These are phyloP conservation scores for Myxozyma vanderwaltii DNA, from an alignment of 805 yeast genomes.

Conservation along the genomic window DNA sequence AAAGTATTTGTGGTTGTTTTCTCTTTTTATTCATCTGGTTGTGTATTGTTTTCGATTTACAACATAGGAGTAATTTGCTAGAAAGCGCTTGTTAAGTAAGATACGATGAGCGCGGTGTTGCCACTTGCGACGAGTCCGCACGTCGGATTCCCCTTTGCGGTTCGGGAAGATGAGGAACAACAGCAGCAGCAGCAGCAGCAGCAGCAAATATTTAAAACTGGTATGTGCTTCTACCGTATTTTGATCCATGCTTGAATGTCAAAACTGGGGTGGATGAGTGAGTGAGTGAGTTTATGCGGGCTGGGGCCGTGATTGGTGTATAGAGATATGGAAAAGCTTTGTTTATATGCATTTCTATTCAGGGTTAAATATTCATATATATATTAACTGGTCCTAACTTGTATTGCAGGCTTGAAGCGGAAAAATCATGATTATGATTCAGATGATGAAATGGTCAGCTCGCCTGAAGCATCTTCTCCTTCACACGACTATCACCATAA, in stretches of 20 bases:
- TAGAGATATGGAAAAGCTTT: no score
- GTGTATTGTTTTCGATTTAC: not conserved
- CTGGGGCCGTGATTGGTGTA: no score
- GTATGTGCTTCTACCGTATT: no score
- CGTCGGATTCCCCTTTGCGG: conserved; percentile 25
- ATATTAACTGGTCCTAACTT: not conserved
- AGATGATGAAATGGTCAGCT: conserved; percentile 31
- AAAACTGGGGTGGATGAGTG: no score
- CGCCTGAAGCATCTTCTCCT: conserved; percentile 17
- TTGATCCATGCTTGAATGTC: no score
- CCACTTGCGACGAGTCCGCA: conserved; percentile 29
- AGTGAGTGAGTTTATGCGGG: not conserved
- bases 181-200: no score
- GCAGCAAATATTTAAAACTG: conserved; percentile 10
- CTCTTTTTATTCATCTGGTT: not conserved
- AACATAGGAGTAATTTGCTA: not conserved
- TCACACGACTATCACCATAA: not conserved
- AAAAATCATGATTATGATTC: conserved; percentile 27
- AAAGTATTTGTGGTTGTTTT: not conserved
- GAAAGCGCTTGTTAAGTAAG: not conserved
- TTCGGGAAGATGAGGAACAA: conserved; percentile 16
- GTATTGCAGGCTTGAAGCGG: conserved; percentile 14
- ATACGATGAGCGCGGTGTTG: conserved; percentile 31
- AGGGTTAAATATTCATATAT: no score
- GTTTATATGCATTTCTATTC: no score